Evolutionary conservation across 768 basidiomycete genomes (phyloP).

Genomic region (Mycena epipterygia): DNA sequence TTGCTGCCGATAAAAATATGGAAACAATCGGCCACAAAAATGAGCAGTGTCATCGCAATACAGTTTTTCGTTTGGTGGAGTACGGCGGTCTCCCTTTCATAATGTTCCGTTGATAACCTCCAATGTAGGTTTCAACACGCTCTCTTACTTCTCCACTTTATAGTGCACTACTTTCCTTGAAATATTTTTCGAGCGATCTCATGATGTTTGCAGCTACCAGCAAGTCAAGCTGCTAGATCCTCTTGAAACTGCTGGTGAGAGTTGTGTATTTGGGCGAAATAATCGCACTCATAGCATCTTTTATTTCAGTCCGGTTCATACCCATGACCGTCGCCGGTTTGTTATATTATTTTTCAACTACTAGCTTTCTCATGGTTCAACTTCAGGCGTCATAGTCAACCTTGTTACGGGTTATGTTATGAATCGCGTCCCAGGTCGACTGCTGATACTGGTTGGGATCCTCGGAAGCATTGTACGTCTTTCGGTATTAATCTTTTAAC

Average conservation of each 20-base stretch:
- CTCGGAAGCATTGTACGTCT: slow-evolving; percentile 43
- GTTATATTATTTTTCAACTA: neutral
- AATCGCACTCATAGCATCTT: no score
- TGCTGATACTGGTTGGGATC: slow-evolving; percentile 46
- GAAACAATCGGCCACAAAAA: slow-evolving; percentile 45
- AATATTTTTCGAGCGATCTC: neutral
- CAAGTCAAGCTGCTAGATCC: slow-evolving; percentile 45
- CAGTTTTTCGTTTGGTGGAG: slow-evolving; percentile 49
- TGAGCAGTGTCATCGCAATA: slow-evolving; percentile 43
- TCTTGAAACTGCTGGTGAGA: slow-evolving; percentile 44
- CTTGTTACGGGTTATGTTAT: slow-evolving; percentile 39
- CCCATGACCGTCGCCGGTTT: slow-evolving; percentile 47
- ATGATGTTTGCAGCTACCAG: slow-evolving; percentile 44
- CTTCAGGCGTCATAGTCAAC: slow-evolving; percentile 38
- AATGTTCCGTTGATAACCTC: neutral
- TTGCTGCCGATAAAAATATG: slow-evolving; percentile 51
- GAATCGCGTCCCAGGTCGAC: slow-evolving; percentile 44
- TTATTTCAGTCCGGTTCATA: slow-evolving; percentile 39
- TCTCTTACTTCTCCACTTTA: slow-evolving; percentile 48
- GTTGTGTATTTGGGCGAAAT: no score
- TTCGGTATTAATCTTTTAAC: neutral
- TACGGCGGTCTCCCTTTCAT: neutral
- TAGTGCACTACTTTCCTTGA: slow-evolving; percentile 35
- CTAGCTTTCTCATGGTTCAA: neutral
- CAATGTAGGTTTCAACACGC: slow-evolving; percentile 47